Evolutionary conservation across 352 stramenopile species (phyloP).

Genomic region (Globisporangium carolinianum): DNA sequence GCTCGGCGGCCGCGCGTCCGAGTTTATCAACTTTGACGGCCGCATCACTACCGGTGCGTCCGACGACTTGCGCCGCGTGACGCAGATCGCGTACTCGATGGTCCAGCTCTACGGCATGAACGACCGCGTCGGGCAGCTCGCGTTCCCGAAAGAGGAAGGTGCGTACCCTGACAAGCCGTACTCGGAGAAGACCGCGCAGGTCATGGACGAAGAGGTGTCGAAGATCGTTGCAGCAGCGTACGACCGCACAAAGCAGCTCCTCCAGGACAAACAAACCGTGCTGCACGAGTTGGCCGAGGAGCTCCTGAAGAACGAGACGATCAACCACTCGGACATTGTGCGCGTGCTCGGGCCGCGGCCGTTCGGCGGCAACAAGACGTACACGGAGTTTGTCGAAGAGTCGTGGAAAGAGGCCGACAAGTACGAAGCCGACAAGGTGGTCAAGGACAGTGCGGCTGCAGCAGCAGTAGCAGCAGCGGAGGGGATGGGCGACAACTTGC

Average conservation of each 20-base stretch:
- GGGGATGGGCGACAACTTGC: constrained; percentile 6
- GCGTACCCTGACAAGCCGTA: constrained; percentile 93
- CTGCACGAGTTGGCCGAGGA: constrained; percentile 93
- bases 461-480: constrained; percentile 16
- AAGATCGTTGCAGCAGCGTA: constrained; percentile 98
- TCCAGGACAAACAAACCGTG: constrained; percentile 91
- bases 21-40: constrained; percentile 96
- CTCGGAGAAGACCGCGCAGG: constrained; percentile 94
- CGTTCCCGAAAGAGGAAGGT: constrained; percentile 92
- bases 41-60: constrained; percentile 95
- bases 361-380: constrained; percentile 92
- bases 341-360: constrained; percentile 92
- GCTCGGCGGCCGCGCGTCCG: constrained; percentile 94
- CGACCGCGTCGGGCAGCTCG: constrained; percentile 93
- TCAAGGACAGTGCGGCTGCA: constrained; percentile 17
- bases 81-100: constrained; percentile 97
- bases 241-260: constrained; percentile 91
- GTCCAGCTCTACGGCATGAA: constrained; percentile 99
- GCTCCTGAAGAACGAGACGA: constrained; percentile 98
- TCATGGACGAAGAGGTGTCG: constrained; percentile 98
- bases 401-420: constrained; percentile 82
- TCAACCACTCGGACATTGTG: constrained; percentile 97
- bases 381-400: constrained; percentile 94
- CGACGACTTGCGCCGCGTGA: constrained; percentile 89
- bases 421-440: constrained; percentile 64